Evolutionary conservation across 116 monocot genomes (phyloP).

Genomic region (Papilionanthe hybrid): DNA sequence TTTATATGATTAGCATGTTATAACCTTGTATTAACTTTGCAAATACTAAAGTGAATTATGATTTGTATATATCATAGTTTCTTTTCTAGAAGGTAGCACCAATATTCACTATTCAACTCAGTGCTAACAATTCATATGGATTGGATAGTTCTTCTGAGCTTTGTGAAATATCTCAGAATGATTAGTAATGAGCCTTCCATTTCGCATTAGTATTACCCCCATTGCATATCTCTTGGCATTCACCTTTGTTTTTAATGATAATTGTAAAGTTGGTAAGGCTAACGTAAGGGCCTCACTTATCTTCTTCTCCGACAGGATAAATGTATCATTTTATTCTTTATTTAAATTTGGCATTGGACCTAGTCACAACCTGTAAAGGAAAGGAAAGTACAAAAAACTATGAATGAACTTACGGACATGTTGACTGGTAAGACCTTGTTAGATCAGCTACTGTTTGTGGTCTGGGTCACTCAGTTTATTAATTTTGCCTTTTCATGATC

Average conservation of each 20-base stretch:
- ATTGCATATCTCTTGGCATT: neutral
- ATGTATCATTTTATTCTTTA: too few relatives aligned
- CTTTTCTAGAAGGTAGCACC: neutral
- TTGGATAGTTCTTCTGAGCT: neutral
- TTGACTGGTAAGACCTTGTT: too few relatives aligned
- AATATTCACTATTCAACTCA: neutral
- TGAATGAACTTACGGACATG: too few relatives aligned
- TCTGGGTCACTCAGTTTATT: too few relatives aligned
- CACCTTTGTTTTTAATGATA: neutral
- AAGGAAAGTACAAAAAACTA: too few relatives aligned
- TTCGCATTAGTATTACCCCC: neutral
- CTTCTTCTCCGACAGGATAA: neutral
- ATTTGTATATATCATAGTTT: neutral
- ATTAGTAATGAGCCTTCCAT: neutral
- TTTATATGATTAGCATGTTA: neutral
- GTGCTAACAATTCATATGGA: neutral
- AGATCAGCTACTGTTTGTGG: too few relatives aligned
- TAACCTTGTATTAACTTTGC: neutral
- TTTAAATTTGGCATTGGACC: too few relatives aligned
- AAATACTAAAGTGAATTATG: neutral
- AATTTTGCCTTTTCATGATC: too few relatives aligned
- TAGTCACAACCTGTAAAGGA: too few relatives aligned
- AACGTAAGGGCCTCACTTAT: neutral
- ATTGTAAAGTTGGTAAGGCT: neutral
- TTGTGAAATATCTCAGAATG: neutral